Percentiles rank a stretch among this genome's conserved stretches.
Evolutionary conservation across 106 monocot species (phyloP).

Genomic region (Apostasia shenzhenica): DNA sequence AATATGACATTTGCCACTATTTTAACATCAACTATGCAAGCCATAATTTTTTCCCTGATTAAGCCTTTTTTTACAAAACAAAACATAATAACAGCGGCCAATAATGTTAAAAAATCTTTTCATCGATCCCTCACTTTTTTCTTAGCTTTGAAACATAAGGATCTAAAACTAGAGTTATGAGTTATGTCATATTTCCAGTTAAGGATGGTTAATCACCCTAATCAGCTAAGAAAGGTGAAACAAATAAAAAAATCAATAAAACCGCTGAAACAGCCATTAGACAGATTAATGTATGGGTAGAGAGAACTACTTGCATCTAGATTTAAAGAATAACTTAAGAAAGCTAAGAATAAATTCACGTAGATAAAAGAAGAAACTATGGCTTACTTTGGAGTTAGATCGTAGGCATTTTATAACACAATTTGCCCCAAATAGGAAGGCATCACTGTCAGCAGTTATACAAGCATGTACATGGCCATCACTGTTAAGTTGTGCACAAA

Average conservation of each 20-base stretch:
- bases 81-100: too few species aligned
- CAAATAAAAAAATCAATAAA: not conserved
- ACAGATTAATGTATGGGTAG: constrained; percentile 1
- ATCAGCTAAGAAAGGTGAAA: too few species aligned
- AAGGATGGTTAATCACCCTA: too few species aligned
- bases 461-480: constrained; percentile 95
- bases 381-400: constrained; percentile 70
- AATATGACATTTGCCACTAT: too few species aligned
- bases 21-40: too few species aligned
- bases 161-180: too few species aligned
- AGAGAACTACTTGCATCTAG: not conserved
- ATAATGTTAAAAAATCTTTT: too few species aligned
- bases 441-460: constrained; percentile 94
- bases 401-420: constrained; percentile 75
- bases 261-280: not conserved
- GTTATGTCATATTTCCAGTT: too few species aligned
- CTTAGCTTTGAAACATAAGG: too few species aligned
- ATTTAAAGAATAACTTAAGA: not conserved
- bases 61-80: too few species aligned
- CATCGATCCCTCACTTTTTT: too few species aligned
- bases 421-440: constrained; percentile 90
- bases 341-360: not conserved
- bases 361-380: not conserved
- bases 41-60: too few species aligned
- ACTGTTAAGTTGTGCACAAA: constrained; percentile 82